A percentile compares a stretch with the other conserved stretches of the same genome.
Conservation (phyloP, 192 early-diverging fungal genomes). For the Rhizoclosmatium globosum region DNA sequence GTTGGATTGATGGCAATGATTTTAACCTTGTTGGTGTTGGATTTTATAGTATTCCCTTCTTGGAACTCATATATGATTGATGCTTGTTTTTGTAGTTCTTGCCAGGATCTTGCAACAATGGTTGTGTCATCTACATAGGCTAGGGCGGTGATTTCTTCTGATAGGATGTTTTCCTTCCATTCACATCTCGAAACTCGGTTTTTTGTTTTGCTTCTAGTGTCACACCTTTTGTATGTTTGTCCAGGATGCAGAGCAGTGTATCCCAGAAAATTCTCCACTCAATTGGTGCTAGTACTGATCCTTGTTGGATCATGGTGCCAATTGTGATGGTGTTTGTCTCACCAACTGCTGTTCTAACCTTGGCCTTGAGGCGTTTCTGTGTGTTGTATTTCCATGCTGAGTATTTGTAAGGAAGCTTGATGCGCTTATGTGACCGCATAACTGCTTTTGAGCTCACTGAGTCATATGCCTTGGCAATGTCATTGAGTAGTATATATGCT, state of each 20-base stretch:
- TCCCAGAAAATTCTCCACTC: too few species aligned
- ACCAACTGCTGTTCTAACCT: background rate
- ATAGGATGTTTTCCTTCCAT: background rate
- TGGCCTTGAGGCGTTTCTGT: background rate
- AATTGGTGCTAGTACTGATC: background rate
- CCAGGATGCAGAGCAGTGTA: too few species aligned
- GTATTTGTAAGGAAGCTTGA: background rate
- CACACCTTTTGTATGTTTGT: background rate
- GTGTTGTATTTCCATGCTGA: background rate
- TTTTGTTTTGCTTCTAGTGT: too few species aligned
- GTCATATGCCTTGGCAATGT: too few species aligned
- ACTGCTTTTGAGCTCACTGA: background rate
- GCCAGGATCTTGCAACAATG: too few species aligned
- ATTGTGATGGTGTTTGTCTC: background rate
- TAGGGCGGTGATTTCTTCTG: too few species aligned
- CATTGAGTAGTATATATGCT: background rate
- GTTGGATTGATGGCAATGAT: too few species aligned
- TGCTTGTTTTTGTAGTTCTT: too few species aligned
- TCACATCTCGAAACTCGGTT: background rate
- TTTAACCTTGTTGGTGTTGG: too few species aligned
- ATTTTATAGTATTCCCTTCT: too few species aligned
- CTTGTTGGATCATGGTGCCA: background rate
- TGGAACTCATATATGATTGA: too few species aligned
- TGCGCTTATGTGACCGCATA: background rate
- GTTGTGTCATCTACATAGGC: too few species aligned